Percentiles rank a stretch among this genome's conserved stretches.
Evolutionary conservation across 2,329 filamentous ascomycete species (phyloP).

Genomic region (Aulographum hederae): DNA sequence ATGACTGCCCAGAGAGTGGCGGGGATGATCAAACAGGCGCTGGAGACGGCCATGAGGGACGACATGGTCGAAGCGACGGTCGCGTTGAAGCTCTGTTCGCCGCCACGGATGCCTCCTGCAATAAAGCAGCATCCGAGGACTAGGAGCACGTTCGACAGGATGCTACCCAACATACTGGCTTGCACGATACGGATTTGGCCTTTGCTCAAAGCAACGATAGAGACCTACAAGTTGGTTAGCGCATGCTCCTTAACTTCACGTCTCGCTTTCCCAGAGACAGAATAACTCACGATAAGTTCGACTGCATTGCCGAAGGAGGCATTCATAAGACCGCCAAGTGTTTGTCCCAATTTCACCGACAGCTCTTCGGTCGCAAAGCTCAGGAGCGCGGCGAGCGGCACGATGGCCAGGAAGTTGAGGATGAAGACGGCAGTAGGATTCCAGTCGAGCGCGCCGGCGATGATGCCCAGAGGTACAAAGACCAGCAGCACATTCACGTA

Average conservation of each 20-base stretch:
- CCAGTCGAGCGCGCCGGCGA: slow-evolving; percentile 45
- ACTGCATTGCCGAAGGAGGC: slow-evolving; percentile 68
- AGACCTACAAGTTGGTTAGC: no score
- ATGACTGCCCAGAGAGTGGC: slow-evolving; percentile 32
- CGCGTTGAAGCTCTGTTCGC: slow-evolving; percentile 41
- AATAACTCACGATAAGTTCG: slow-evolving; percentile 49
- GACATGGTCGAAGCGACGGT: slow-evolving; percentile 65
- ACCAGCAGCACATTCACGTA: slow-evolving; percentile 54
- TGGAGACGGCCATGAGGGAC: slow-evolving; percentile 37
- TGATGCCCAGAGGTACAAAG: slow-evolving; percentile 55
- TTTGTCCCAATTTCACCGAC: slow-evolving; percentile 52
- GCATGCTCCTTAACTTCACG: not conserved
- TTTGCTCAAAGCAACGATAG: slow-evolving; percentile 72
- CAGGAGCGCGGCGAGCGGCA: slow-evolving; percentile 54
- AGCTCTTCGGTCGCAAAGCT: slow-evolving; percentile 68
- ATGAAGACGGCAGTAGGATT: slow-evolving; percentile 50
- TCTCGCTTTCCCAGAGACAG: no score
- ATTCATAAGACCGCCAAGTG: slow-evolving; percentile 55
- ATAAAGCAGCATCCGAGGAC: slow-evolving; percentile 40
- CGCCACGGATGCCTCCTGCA: slow-evolving; percentile 25
- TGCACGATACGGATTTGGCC: slow-evolving; percentile 92
- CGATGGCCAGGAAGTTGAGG: slow-evolving; percentile 67
- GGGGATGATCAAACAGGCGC: slow-evolving; percentile 33
- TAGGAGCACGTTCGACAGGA: slow-evolving; percentile 83
- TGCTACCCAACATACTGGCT: slow-evolving; percentile 89